phyloP scores from a whole-genome alignment of 768 basidiomycete species.

The Hirschioporus abietinus region DNA sequence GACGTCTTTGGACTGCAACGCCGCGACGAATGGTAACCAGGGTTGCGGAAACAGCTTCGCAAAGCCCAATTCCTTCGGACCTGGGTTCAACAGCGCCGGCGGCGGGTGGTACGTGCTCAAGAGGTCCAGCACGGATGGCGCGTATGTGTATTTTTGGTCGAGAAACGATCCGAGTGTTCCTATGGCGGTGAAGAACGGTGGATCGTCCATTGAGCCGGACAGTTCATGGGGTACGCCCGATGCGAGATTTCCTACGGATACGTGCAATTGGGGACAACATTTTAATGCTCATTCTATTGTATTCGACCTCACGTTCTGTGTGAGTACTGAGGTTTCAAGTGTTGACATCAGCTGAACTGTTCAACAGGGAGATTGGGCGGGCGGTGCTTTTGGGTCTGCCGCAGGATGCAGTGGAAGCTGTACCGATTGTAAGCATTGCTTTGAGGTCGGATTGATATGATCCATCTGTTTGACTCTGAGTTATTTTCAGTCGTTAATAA shows the following conservation, averaged over 20 bases:
- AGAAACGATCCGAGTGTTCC: constrained; percentile 42
- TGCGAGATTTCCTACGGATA: constrained; percentile 42
- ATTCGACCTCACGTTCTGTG: constrained; percentile 61
- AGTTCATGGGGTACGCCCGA: constrained; percentile 41
- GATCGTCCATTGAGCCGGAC: constrained; percentile 38
- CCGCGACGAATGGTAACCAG: constrained; percentile 18
- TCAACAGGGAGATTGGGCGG: constrained; percentile 58
- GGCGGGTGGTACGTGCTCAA: constrained; percentile 30
- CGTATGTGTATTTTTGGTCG: constrained; percentile 62
- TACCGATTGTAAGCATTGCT: constrained; percentile 27
- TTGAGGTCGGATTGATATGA: background rate
- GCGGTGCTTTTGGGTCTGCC: constrained; percentile 32
- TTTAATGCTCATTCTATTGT: constrained; percentile 50
- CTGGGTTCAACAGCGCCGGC: constrained; percentile 29
- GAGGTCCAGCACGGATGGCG: constrained; percentile 34
- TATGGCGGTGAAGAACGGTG: constrained; percentile 34
- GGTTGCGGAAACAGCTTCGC: constrained; percentile 28
- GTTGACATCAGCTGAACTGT: background rate
- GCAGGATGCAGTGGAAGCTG: constrained; percentile 53
- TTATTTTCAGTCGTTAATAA: constrained; percentile 45
- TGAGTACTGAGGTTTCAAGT: constrained; percentile 24
- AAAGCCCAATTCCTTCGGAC: constrained; percentile 28
- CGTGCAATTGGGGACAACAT: constrained; percentile 47
- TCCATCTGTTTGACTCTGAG: background rate
- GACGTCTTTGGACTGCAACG: constrained; percentile 21